Percentiles rank a stretch among this genome's conserved stretches.
These are phyloP conservation scores for Ceratocystis cubensis DNA, from an alignment of 2,329 filamentous ascomycete species.

Conservation along the genomic window DNA sequence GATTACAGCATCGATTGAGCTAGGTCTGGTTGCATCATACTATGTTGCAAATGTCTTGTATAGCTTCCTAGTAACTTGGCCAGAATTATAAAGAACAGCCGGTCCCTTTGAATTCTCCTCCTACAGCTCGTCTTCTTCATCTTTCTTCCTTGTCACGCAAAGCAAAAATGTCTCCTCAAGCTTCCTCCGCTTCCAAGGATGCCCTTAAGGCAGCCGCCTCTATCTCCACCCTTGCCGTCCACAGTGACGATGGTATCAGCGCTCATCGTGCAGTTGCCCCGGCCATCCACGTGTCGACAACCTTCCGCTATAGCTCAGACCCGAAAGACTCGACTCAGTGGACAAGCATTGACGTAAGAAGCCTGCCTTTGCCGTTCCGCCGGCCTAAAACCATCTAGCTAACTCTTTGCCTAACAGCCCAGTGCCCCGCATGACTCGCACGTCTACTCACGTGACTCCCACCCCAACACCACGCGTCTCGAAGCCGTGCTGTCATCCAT, in stretches of 20 bases:
- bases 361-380: background rate
- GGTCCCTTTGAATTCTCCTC: background rate
- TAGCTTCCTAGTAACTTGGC: too few relatives aligned
- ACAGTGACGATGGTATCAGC: slow-evolving; percentile 70
- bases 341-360: slow-evolving; percentile 44
- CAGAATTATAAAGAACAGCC: background rate
- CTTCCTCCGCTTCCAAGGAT: slow-evolving; percentile 9
- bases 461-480: slow-evolving; percentile 71
- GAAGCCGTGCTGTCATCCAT: slow-evolving; percentile 69
- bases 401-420: slow-evolving; percentile 29
- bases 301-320: slow-evolving; percentile 67
- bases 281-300: slow-evolving; percentile 81
- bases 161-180: background rate
- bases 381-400: background rate
- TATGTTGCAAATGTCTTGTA: background rate
- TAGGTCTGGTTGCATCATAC: background rate
- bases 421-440: slow-evolving; percentile 47
- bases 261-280: slow-evolving; percentile 69
- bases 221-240: slow-evolving; percentile 60
- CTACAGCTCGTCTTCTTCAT: background rate
- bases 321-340: slow-evolving; percentile 47
- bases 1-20: background rate
- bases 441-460: slow-evolving; percentile 71
- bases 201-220: slow-evolving; percentile 24
- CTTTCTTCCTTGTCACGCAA: background rate